Percentiles rank a stretch among this genome's conserved stretches.
Evolutionary conservation across 345 rosid species (phyloP).

Genomic region (Gossypium ekmanianum): DNA sequence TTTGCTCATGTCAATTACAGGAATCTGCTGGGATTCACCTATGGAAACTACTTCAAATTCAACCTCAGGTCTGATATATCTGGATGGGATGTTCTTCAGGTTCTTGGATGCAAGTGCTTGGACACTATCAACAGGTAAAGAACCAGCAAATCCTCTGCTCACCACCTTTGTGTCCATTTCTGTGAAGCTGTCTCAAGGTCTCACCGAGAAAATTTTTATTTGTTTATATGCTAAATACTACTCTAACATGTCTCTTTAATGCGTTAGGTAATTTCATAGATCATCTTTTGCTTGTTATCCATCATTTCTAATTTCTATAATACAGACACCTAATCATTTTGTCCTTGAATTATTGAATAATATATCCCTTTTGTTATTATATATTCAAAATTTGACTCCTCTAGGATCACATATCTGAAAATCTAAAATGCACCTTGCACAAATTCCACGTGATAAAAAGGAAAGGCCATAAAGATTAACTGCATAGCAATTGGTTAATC

Average conservation of each 20-base stretch:
- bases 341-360: no score
- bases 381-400: no score
- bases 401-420: no score
- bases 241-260: background rate
- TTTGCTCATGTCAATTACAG: slow-evolving; percentile 37
- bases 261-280: no score
- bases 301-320: background rate
- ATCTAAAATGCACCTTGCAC: no score
- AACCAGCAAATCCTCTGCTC: slow-evolving; percentile 18
- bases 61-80: slow-evolving; percentile 32
- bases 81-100: slow-evolving; percentile 21
- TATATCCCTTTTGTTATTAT: no score
- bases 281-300: no score
- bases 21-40: slow-evolving; percentile 19
- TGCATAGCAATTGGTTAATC: background rate
- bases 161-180: slow-evolving; percentile 12
- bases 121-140: slow-evolving; percentile 21
- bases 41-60: slow-evolving; percentile 13
- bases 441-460: no score
- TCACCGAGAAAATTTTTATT: background rate
- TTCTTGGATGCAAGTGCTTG: slow-evolving; percentile 37
- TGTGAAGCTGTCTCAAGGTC: background rate
- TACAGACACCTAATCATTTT: no score
- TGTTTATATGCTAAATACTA: background rate
- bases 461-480: no score